phyloP scores from a whole-genome alignment of 2,329 filamentous ascomycete genomes.

The Fusarium piperis region DNA sequence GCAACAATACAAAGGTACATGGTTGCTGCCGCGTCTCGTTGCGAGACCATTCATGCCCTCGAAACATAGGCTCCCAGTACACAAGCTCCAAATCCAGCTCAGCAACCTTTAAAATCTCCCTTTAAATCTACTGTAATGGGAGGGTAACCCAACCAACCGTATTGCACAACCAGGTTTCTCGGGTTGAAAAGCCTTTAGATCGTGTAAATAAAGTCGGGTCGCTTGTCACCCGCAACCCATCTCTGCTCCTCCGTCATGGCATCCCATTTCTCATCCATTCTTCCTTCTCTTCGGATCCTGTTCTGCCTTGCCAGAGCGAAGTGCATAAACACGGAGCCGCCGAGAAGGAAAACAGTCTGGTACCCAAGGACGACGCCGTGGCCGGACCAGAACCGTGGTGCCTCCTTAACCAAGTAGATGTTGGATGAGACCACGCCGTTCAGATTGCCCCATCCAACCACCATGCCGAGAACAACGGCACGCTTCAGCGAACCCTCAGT shows the following conservation, averaged over 20 bases:
- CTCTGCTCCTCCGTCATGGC: conserved; percentile 65
- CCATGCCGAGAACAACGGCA: conserved; percentile 76
- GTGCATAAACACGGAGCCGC: conserved; percentile 71
- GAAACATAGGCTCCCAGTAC: too few species aligned
- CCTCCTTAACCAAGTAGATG: conserved; percentile 61
- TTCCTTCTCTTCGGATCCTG: conserved; percentile 62
- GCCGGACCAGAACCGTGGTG: conserved; percentile 54
- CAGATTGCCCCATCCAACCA: conserved; percentile 82
- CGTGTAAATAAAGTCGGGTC: conserved; percentile 49
- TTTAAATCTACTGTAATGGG: too few species aligned
- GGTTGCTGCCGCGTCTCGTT: too few species aligned
- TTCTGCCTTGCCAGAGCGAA: conserved; percentile 69
- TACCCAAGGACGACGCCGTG: conserved; percentile 73
- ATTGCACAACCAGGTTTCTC: too few species aligned
- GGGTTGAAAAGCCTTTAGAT: background rate
- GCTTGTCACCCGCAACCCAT: conserved; percentile 65
- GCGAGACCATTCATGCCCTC: too few species aligned
- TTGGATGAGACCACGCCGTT: conserved; percentile 73
- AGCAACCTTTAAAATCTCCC: too few species aligned
- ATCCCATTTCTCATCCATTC: conserved; percentile 64
- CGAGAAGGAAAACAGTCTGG: conserved; percentile 69
- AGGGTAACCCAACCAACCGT: too few species aligned
- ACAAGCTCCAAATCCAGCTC: too few species aligned
- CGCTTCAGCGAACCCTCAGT: conserved; percentile 69
- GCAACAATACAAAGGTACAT: too few species aligned